Conservation (phyloP, 2,329 filamentous ascomycete genomes). For the Ophiosphaerella herpotricha region DNA sequence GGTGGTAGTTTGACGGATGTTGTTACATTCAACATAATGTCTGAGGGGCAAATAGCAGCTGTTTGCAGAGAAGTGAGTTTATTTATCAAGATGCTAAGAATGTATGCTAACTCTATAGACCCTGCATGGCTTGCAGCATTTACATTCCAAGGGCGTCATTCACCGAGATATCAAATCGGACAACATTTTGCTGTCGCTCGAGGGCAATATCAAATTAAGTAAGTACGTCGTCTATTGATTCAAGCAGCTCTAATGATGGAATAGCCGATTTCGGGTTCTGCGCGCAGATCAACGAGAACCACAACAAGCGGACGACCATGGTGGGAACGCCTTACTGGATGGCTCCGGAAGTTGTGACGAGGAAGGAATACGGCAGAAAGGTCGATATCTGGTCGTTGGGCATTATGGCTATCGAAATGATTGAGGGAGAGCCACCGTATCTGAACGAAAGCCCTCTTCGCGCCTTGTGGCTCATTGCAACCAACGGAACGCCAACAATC, state of each 20-base stretch:
- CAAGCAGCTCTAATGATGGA: slow-evolving; percentile 9
- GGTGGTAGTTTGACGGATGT: slow-evolving; percentile 97
- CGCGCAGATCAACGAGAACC: slow-evolving; percentile 94
- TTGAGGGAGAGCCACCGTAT: slow-evolving; percentile 96
- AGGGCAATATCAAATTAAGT: slow-evolving; percentile 98
- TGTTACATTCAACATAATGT: slow-evolving; percentile 99
- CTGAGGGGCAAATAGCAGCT: slow-evolving; percentile 92
- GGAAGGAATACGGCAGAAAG: slow-evolving; percentile 97
- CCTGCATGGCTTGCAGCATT: slow-evolving; percentile 85
- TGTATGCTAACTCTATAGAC: slow-evolving; percentile 57
- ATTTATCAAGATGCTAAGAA: no score
- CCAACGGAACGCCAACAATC: slow-evolving; percentile 91
- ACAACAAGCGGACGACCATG: slow-evolving; percentile 98
- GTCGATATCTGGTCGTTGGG: slow-evolving; percentile 98
- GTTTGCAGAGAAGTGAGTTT: slow-evolving; percentile 78
- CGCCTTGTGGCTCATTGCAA: slow-evolving; percentile 93
- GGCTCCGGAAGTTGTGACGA: slow-evolving; percentile 95
- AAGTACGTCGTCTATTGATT: slow-evolving; percentile 45
- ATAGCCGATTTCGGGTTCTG: slow-evolving; percentile 97
- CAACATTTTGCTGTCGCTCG: slow-evolving; percentile 90
- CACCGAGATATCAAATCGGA: slow-evolving; percentile 99
- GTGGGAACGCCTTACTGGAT: slow-evolving; percentile 99
- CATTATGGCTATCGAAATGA: slow-evolving; percentile 99
- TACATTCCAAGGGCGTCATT: slow-evolving; percentile 97
- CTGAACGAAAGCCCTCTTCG: slow-evolving; percentile 92